Conservation (phyloP, 331 rosid genomes). For the Rhamnella rubrinervis region DNA sequence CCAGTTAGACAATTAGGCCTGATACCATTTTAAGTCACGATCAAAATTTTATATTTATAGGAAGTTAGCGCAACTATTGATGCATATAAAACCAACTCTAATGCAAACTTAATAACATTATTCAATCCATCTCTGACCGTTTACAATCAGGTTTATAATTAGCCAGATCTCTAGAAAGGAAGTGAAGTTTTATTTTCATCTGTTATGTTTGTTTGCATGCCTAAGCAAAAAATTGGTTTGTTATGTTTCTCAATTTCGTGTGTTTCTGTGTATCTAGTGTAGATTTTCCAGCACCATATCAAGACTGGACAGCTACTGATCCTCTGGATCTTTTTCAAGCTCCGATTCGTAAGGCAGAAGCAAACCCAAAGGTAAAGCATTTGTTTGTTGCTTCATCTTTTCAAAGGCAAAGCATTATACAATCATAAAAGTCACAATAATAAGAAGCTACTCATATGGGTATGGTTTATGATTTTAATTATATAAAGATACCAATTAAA, state of each 20-base stretch:
- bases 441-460: not conserved
- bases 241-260: slow-evolving; percentile 31
- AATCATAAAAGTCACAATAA: too few relatives aligned
- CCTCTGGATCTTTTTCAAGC: slow-evolving; percentile 92
- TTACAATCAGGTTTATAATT: too few relatives aligned
- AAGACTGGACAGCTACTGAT: slow-evolving; percentile 77
- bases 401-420: too few relatives aligned
- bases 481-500: not conserved
- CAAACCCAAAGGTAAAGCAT: slow-evolving; percentile 80
- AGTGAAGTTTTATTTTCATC: not conserved
- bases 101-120: too few relatives aligned
- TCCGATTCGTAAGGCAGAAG: slow-evolving; percentile 60
- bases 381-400: not conserved
- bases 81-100: too few relatives aligned
- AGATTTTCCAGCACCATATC: slow-evolving; percentile 84
- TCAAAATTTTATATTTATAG: too few relatives aligned
- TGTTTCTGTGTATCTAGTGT: slow-evolving; percentile 64
- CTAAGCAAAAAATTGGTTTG: slow-evolving; percentile 9
- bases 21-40: too few relatives aligned
- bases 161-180: slow-evolving; percentile 8
- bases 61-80: too few relatives aligned
- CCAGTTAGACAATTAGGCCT: too few relatives aligned
- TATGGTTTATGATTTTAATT: not conserved
- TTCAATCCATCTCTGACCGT: too few relatives aligned
- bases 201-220: slow-evolving; percentile 13